Percentiles rank a stretch among this genome's conserved stretches.
phyloP scores from a whole-genome alignment of 2,329 filamentous ascomycete genomes.

The Aspergillus felis region DNA sequence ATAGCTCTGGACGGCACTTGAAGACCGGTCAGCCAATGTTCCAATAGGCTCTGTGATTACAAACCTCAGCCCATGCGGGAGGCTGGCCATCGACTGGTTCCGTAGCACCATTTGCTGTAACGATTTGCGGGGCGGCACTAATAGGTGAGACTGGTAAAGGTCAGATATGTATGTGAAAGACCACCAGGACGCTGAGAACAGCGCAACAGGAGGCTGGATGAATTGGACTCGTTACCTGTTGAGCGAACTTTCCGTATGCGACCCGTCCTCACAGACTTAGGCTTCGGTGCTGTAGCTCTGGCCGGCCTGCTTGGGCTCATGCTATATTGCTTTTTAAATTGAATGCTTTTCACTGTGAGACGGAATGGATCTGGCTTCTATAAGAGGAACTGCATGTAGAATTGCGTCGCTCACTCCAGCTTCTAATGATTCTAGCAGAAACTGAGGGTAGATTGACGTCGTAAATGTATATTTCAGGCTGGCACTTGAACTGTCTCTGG shows the following conservation, averaged over 20 bases:
- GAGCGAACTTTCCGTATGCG: neutral
- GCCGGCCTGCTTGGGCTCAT: neutral
- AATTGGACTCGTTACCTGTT: neutral
- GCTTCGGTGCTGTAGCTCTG: neutral
- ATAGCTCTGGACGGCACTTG: conserved; percentile 50
- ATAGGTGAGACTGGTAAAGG: neutral
- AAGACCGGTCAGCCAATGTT: conserved; percentile 34
- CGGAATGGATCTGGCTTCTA: neutral
- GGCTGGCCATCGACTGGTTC: conserved; percentile 33
- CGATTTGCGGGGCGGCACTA: neutral
- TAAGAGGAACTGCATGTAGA: neutral
- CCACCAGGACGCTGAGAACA: neutral
- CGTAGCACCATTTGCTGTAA: neutral
- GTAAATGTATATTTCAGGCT: neutral
- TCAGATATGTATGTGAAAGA: neutral
- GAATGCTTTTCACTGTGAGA: neutral
- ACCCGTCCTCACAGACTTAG: neutral
- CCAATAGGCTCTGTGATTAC: conserved; percentile 1
- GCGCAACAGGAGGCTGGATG: neutral
- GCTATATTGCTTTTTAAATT: neutral
- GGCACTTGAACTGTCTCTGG: no score
- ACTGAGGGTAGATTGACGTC: neutral
- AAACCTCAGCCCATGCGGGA: conserved; percentile 52
- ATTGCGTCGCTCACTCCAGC: neutral
- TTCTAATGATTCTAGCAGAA: neutral